Conservation (phyloP, 2,329 filamentous ascomycete species). For the Cadophora malorum region DNA sequence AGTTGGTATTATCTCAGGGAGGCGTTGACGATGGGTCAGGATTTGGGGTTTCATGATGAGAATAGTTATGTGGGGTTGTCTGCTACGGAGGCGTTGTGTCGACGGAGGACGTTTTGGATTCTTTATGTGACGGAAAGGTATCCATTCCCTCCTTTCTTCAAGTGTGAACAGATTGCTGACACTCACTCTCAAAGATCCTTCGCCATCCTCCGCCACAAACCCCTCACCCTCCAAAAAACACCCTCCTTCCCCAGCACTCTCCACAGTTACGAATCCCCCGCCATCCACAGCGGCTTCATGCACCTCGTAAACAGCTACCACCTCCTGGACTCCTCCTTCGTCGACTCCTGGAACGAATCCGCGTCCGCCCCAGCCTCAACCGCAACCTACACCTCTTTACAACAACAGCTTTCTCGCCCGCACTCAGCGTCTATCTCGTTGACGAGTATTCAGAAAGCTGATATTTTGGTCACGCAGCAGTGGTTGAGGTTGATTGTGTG, state of each 20-base stretch:
- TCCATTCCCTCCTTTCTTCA: background rate
- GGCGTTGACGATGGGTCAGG: constrained; percentile 64
- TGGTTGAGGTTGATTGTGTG: constrained; percentile 76
- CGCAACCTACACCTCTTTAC: constrained; percentile 54
- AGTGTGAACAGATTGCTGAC: constrained; percentile 5
- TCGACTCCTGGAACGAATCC: constrained; percentile 68
- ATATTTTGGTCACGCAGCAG: constrained; percentile 72
- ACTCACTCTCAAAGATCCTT: constrained; percentile 56
- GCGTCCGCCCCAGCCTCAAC: constrained; percentile 49
- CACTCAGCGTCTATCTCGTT: constrained; percentile 39
- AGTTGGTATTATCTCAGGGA: constrained; percentile 68
- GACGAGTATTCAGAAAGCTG: constrained; percentile 71
- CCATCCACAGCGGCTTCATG: constrained; percentile 63
- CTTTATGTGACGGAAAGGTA: constrained; percentile 67
- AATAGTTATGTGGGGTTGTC: constrained; percentile 57
- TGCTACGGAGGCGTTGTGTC: constrained; percentile 58
- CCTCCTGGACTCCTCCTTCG: constrained; percentile 67
- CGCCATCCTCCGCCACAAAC: constrained; percentile 67
- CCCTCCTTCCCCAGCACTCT: constrained; percentile 60
- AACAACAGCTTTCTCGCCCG: constrained; percentile 56
- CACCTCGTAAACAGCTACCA: constrained; percentile 66
- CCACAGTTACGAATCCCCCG: constrained; percentile 58
- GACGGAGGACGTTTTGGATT: constrained; percentile 65
- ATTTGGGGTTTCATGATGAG: constrained; percentile 65
- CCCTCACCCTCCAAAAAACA: constrained; percentile 65